These are phyloP conservation scores for Mortierella claussenii DNA, from an alignment of 192 early-diverging fungal genomes.

Conservation along the genomic window DNA sequence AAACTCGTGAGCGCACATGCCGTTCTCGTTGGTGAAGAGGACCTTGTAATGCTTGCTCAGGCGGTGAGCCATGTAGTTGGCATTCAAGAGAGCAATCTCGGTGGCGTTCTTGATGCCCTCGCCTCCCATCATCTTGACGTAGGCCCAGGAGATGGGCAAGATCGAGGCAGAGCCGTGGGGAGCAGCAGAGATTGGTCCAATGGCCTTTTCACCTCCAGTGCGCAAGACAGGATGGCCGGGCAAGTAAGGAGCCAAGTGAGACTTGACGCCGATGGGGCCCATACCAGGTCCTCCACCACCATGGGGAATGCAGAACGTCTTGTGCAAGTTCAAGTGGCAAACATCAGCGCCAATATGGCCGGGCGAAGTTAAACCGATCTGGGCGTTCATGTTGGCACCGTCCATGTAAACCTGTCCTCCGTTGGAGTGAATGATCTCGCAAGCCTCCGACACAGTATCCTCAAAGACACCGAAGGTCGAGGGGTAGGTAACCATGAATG, in stretches of 20 bases:
- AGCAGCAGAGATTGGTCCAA: conserved; percentile 95
- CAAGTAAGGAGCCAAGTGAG: conserved; percentile 90
- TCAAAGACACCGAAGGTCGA: conserved; percentile 99
- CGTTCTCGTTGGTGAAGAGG: conserved; percentile 91
- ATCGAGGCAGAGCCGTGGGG: conserved; percentile 97
- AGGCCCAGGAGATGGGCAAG: conserved; percentile 98
- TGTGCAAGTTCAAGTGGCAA: conserved; percentile 99
- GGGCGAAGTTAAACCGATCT: conserved; percentile 85
- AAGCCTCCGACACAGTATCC: conserved; percentile 85
- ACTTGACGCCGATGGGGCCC: conserved; percentile 95
- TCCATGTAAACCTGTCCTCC: conserved; percentile 99
- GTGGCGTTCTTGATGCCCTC: conserved; percentile 90
- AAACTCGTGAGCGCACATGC: conserved; percentile 99
- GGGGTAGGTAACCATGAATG: conserved; percentile 99
- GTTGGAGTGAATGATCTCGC: conserved; percentile 90
- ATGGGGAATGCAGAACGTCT: conserved; percentile 99
- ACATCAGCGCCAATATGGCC: conserved; percentile 99
- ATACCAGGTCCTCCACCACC: conserved; percentile 99
- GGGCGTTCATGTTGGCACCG: conserved; percentile 92
- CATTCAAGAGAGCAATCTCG: conserved; percentile 92
- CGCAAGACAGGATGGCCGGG: conserved; percentile 91
- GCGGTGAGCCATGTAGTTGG: conserved; percentile 97
- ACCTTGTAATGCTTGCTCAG: conserved; percentile 93
- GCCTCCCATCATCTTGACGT: conserved; percentile 98
- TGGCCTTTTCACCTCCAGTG: conserved; percentile 78